Conservation (phyloP, 768 basidiomycete genomes). For the Peribolospora baueri region DNA sequence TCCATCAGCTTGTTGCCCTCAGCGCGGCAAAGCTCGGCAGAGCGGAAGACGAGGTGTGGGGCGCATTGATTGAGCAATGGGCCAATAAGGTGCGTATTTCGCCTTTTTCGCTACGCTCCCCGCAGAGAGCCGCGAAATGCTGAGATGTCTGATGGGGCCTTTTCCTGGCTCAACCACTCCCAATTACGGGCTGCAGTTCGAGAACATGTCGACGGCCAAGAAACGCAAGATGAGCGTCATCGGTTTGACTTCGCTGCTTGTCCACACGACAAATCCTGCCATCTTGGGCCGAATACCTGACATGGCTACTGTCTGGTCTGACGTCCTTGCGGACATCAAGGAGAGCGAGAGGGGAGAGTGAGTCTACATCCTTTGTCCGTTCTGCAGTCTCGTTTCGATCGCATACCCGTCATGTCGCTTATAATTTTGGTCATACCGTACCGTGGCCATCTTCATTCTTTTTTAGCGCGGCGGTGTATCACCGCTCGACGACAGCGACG, state of each 20-base stretch:
- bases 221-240: slow-evolving; percentile 64
- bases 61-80: slow-evolving; percentile 51
- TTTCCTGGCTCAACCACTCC: not conserved
- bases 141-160: not conserved
- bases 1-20: slow-evolving; percentile 43
- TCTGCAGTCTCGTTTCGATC: not conserved
- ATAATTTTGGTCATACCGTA: not conserved
- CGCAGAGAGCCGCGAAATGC: not conserved
- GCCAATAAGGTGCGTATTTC: slow-evolving; percentile 39
- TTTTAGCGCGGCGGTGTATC: slow-evolving; percentile 7
- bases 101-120: not conserved
- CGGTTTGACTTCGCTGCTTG: slow-evolving; percentile 42
- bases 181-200: slow-evolving; percentile 33
- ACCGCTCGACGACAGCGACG: slow-evolving; percentile 8
- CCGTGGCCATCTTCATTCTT: not conserved
- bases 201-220: slow-evolving; percentile 66
- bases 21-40: slow-evolving; percentile 27
- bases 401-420: not conserved
- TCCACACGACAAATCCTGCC: slow-evolving; percentile 47
- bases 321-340: slow-evolving; percentile 65
- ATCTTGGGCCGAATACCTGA: slow-evolving; percentile 51
- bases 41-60: slow-evolving; percentile 35
- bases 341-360: slow-evolving; percentile 28
- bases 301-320: slow-evolving; percentile 65
- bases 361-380: not conserved